Base-by-base conservation (phyloP, 306 rosid species). In the Elaeagnus macrophylla region DNA sequence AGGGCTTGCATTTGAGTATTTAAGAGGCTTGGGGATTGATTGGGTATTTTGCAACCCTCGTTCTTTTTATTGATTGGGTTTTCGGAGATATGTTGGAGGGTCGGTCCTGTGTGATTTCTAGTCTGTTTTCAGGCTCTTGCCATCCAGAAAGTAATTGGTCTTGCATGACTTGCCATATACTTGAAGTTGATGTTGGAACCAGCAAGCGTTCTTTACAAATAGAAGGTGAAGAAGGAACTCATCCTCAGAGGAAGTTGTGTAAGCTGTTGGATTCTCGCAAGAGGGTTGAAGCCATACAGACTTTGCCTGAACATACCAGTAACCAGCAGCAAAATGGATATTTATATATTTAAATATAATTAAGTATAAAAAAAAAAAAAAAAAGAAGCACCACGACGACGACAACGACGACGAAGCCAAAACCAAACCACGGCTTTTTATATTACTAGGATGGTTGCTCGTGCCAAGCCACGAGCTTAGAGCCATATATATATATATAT, bases 41-140 rank as follows among this genome's bases (percentile, higher is more conserved):
- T 25, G 32, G 67, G 69, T 59, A 1, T 45, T 12, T 35, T 53
- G 19, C 16, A 66, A 65, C 39, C 55, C 59, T 14, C 53, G 70
- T 48, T 10, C 15, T 48, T 61, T 60, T 32, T 20, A 48, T 71
- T 44, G 66, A 54, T 75, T 65, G 37, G 51, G 69, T 62, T 54
- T 25, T 56, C 55, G 49, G 70, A 76, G 93, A n/a, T n/a, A 82
- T 93, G 99, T 93, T 87, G 79, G 99, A 93, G 62, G 82, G 69
- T 62, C 94, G 89, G 59, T 81, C 85, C 49, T 77, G 74, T 36
- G 51, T 79, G 62, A 65, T 79, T 57, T 75, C 81, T 48, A 75
- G 96, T 79, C 77, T 81, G 85, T 87, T 78, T 77, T 57, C 87
- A 37, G 73, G 83, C 77, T 50, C 74, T 58, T 86, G 85, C 80